These are phyloP conservation scores for Sporisorium exsertum DNA, from an alignment of 1,284 basidiomycete species.

Conservation along the genomic window DNA sequence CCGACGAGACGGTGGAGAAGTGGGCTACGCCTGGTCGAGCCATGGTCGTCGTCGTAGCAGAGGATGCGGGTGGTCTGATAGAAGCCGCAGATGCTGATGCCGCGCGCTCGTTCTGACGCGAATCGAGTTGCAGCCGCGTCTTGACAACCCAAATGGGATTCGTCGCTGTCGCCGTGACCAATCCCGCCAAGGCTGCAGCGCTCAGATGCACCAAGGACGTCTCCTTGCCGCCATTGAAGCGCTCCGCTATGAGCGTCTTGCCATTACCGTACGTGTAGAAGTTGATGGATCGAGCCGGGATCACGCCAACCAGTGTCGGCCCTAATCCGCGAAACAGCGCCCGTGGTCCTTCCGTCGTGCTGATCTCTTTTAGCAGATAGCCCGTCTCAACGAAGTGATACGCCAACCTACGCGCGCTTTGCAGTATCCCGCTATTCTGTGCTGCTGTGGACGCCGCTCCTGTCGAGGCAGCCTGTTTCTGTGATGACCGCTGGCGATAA, in stretches of 20 bases:
- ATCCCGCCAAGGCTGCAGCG: conserved; percentile 83
- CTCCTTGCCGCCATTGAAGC: conserved; percentile 83
- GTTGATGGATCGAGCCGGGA: conserved; percentile 91
- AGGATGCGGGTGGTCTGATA: neutral
- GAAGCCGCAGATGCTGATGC: conserved; percentile 1
- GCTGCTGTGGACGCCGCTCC: too few species aligned
- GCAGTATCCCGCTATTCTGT: conserved; percentile 20
- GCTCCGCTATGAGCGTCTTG: conserved; percentile 86
- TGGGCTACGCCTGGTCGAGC: conserved; percentile 6
- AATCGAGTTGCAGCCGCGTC: conserved; percentile 84
- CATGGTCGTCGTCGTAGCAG: neutral
- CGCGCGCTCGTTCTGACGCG: conserved; percentile 31
- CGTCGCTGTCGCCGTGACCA: conserved; percentile 88
- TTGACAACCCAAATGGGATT: conserved; percentile 99
- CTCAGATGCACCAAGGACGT: conserved; percentile 85
- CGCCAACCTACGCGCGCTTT: conserved; percentile 75
- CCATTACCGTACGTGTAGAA: conserved; percentile 99
- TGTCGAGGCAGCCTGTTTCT: neutral
- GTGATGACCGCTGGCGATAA: conserved; percentile 74
- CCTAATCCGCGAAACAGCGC: conserved; percentile 95
- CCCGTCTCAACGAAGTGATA: conserved; percentile 96
- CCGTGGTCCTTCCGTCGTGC: conserved; percentile 84
- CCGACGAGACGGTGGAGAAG: conserved; percentile 22
- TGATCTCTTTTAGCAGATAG: conserved; percentile 76
- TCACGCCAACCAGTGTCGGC: conserved; percentile 91